Percentiles rank a stretch among this genome's conserved stretches.
These are phyloP conservation scores for Sarocladium strictum DNA, from an alignment of 2,329 filamentous ascomycete genomes.

Conservation along the genomic window DNA sequence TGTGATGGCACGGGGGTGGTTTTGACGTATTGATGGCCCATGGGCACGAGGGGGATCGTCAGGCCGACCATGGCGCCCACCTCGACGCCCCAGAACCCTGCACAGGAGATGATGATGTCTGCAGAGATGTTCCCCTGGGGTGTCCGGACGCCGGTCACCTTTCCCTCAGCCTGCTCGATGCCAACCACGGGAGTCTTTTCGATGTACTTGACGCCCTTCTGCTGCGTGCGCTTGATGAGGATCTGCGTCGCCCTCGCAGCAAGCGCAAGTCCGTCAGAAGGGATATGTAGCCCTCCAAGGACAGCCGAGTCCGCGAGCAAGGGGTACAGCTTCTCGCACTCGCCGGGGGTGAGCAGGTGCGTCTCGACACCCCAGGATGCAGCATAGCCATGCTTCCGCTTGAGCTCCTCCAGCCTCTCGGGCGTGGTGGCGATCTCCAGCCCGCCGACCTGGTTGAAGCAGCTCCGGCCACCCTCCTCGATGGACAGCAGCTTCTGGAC, in stretches of 20 bases:
- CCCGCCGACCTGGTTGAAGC: slow-evolving; percentile 59
- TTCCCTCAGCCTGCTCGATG: slow-evolving; percentile 41
- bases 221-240: slow-evolving; percentile 50
- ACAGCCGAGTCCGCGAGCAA: slow-evolving; percentile 46
- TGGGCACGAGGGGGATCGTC: slow-evolving; percentile 51
- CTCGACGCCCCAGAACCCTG: slow-evolving; percentile 62
- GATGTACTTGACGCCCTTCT: slow-evolving; percentile 53
- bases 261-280: slow-evolving; percentile 54
- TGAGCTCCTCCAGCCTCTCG: slow-evolving; percentile 52
- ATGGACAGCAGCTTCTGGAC: slow-evolving; percentile 53
- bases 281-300: slow-evolving; percentile 54
- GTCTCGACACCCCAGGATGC: slow-evolving; percentile 55
- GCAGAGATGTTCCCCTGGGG: slow-evolving; percentile 42
- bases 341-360: slow-evolving; percentile 41
- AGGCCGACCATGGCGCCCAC: slow-evolving; percentile 55
- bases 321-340: slow-evolving; percentile 49
- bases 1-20: slow-evolving; percentile 44
- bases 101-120: slow-evolving; percentile 57
- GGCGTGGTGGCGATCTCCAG: slow-evolving; percentile 57
- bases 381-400: slow-evolving; percentile 56
- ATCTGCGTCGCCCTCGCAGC: slow-evolving; percentile 56
- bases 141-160: slow-evolving; percentile 51
- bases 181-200: slow-evolving; percentile 51
- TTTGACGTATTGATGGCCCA: slow-evolving; percentile 60
- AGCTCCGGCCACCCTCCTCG: slow-evolving; percentile 29